phyloP scores from a whole-genome alignment of 345 rosid species.

The Melaleuca quinquenervia region DNA sequence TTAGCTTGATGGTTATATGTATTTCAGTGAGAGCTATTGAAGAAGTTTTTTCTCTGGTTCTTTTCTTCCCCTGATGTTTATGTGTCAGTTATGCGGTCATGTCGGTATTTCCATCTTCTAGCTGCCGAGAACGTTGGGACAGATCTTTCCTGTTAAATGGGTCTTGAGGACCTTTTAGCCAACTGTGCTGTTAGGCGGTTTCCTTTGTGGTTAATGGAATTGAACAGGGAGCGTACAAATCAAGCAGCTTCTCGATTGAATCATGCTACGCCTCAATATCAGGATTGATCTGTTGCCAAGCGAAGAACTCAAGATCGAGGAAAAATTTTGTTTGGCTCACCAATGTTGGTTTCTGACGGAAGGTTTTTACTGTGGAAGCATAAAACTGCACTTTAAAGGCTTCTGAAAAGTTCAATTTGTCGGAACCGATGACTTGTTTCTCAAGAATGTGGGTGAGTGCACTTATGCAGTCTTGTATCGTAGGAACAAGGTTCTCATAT shows the following conservation, averaged over 20 bases:
- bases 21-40: neutral
- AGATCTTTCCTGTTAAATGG: neutral
- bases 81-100: neutral
- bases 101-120: neutral
- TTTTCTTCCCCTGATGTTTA: neutral
- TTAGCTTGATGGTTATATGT: neutral
- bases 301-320: too few relatives aligned
- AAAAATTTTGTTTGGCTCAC: neutral
- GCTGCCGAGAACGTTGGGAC: neutral
- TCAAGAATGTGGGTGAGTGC: neutral
- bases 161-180: neutral
- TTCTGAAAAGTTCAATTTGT: neutral
- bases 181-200: too few relatives aligned
- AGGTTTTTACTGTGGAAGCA: neutral
- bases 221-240: neutral
- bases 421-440: neutral
- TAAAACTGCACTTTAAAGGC: neutral
- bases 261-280: neutral
- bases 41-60: neutral
- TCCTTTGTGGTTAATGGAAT: neutral
- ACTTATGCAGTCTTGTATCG: neutral
- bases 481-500: neutral
- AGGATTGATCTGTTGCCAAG: neutral
- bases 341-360: neutral
- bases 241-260: neutral